Percentiles rank a stretch among this genome's conserved stretches.
phyloP scores from a whole-genome alignment of 1,284 basidiomycete species.

The Apiotrichum porosum region DNA sequence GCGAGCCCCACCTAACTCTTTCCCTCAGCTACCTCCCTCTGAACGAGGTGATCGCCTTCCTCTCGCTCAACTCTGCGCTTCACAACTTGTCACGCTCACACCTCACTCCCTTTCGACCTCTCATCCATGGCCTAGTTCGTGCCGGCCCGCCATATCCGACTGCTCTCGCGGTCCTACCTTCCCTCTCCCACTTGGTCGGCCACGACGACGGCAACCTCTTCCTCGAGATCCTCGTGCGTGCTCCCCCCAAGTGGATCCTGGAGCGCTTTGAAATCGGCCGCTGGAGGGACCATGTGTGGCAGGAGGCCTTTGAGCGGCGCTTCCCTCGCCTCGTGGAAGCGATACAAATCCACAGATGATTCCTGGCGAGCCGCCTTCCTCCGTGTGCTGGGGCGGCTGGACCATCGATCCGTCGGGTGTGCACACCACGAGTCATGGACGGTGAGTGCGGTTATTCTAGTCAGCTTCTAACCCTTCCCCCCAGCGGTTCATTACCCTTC shows the following conservation, averaged over 20 bases:
- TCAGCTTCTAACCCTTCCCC: not conserved
- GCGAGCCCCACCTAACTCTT: not conserved
- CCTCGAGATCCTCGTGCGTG: conserved; percentile 34
- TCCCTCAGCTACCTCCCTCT: conserved; percentile 36
- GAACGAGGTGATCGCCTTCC: conserved; percentile 27
- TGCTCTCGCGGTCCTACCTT: conserved; percentile 28
- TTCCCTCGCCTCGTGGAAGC: conserved; percentile 42
- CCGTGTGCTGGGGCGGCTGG: conserved; percentile 33
- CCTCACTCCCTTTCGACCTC: conserved; percentile 31
- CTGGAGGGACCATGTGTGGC: conserved; percentile 35
- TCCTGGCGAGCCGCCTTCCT: conserved; percentile 40
- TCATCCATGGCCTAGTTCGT: conserved; percentile 21
- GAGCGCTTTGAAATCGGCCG: conserved; percentile 35
- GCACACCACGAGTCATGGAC: conserved; percentile 46
- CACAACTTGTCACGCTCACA: conserved; percentile 28
- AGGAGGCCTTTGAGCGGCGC: conserved; percentile 36
- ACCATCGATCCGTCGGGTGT: conserved; percentile 38
- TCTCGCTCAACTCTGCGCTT: conserved; percentile 30
- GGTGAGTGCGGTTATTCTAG: no score
- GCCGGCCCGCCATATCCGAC: conserved; percentile 33
- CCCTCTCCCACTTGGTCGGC: conserved; percentile 25
- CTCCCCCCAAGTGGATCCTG: conserved; percentile 38
- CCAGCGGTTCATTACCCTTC: conserved; percentile 43
- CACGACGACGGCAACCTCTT: conserved; percentile 24
- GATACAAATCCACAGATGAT: conserved; percentile 33